phyloP scores from a whole-genome alignment of 352 stramenopile species.

The Globisporangium barbulae region DNA sequence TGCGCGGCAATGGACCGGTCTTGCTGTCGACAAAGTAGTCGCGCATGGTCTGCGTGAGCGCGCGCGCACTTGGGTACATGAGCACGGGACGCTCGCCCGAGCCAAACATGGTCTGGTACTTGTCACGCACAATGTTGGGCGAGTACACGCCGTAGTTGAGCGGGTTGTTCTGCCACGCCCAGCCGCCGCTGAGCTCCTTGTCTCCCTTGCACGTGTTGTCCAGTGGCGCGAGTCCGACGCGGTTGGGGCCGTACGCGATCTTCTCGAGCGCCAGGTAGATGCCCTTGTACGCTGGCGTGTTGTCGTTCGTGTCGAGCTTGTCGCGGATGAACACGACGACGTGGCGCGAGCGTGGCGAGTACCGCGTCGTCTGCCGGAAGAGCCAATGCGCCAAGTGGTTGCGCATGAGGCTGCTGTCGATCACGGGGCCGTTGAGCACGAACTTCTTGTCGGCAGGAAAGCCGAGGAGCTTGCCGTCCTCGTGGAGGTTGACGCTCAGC shows the following conservation, averaged over 20 bases:
- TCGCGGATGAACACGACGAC: slow-evolving; percentile 66
- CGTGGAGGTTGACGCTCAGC: slow-evolving; percentile 61
- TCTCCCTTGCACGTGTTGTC: slow-evolving; percentile 33
- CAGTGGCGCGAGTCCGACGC: slow-evolving; percentile 57
- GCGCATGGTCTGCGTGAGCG: slow-evolving; percentile 57
- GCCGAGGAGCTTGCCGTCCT: slow-evolving; percentile 41
- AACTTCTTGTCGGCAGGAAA: slow-evolving; percentile 65
- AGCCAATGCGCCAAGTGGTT: slow-evolving; percentile 83
- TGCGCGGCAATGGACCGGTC: slow-evolving; percentile 46
- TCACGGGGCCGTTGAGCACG: slow-evolving; percentile 71
- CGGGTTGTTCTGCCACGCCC: slow-evolving; percentile 80
- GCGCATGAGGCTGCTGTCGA: slow-evolving; percentile 67
- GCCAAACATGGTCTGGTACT: slow-evolving; percentile 58
- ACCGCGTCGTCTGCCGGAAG: slow-evolving; percentile 63
- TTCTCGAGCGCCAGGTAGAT: slow-evolving; percentile 82
- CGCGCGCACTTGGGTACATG: slow-evolving; percentile 32
- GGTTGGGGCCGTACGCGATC: slow-evolving; percentile 64
- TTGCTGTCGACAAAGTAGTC: slow-evolving; percentile 52
- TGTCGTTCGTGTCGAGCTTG: slow-evolving; percentile 21
- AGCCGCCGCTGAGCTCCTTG: slow-evolving; percentile 57
- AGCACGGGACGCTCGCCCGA: slow-evolving; percentile 46
- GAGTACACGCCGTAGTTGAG: slow-evolving; percentile 40
- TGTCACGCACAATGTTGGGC: slow-evolving; percentile 56
- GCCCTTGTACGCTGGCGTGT: slow-evolving; percentile 42
- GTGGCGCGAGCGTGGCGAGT: slow-evolving; percentile 63